Base-by-base conservation (phyloP, 1,284 basidiomycete genomes). In the Apiotrichum porosum region DNA sequence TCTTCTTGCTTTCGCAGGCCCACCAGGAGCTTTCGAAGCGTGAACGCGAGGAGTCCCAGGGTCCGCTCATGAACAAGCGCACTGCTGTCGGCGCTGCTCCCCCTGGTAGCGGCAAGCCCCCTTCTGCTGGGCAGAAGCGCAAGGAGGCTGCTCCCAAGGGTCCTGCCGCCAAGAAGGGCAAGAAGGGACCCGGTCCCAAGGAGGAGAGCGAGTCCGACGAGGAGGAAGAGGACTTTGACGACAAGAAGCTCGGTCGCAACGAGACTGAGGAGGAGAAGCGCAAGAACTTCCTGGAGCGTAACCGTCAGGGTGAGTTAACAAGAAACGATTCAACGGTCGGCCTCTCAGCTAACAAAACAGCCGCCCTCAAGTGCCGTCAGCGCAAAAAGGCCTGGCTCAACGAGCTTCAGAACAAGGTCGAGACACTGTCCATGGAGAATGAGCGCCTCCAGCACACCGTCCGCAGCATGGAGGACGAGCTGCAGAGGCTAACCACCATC, bases 381-480 rank as follows among this genome's bases (percentile, higher is more conserved):
- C 84, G 94, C 47, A 98, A 98, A 74, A 98, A 98, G 75, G 91
- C 91, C 6, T 98, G 95, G 94, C 81, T 97, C 22, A 80, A 84
- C 21, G 86, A 90, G 58, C 78, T 98, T 17, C 94, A 98, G 73
- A 83, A 85, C 44, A 94, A 94, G 66, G 89, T 93, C 68, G 93
- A 97, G 69, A 88, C 81, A 58, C 80, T 97, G 24, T 78, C 81
- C 24, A 83, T 85, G 58, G 94, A 97, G 74, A 98, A 98, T 72
- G 92, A 97, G 70, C 83, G 89, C n/a, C 82, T 98, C 22, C 75
- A 78, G 41, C 68, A 72, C 37, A 80, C 78, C 8, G 73, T 80
- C 34, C 68, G 69, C 24, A 71, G 71, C 15, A 62, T 80, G 33
- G 73, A 76, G 42, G 78, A 79, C 53, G 80, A 81, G 62, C 73